A percentile compares a stretch with the other conserved stretches of the same genome.
Evolutionary conservation across 2,329 filamentous ascomycete genomes (phyloP).

Genomic region (Apiospora rasikravindrae): DNA sequence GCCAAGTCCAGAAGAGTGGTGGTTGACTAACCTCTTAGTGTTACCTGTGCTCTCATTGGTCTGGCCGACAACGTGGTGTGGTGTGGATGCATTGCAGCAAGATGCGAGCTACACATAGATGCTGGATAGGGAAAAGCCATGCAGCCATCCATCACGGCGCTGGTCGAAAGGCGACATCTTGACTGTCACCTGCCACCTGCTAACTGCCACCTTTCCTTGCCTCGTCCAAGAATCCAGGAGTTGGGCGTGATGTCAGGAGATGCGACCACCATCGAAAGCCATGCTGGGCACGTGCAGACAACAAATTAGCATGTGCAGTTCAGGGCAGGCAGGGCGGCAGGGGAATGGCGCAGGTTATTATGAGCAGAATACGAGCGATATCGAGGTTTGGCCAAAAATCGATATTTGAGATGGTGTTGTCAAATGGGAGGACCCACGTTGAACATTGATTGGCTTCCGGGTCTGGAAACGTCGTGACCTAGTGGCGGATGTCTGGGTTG

Average conservation of each 20-base stretch:
- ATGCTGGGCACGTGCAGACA: not conserved
- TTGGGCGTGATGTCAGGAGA: not conserved
- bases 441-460: slow-evolving; percentile 19
- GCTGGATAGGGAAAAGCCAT: not conserved
- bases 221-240: not conserved
- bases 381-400: not conserved
- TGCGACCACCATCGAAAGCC: not conserved
- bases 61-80: not conserved
- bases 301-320: not conserved
- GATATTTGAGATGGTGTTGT: not conserved
- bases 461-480: slow-evolving; percentile 6
- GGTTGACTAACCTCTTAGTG: not conserved
- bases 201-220: not conserved
- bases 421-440: slow-evolving; percentile 16
- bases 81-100: not conserved
- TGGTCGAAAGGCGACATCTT: not conserved
- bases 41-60: not conserved
- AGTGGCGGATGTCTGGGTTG: not conserved
- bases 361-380: not conserved
- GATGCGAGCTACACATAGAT: not conserved
- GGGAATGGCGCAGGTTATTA: not conserved
- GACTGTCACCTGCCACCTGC: not conserved
- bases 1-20: not conserved
- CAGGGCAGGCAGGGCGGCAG: not conserved
- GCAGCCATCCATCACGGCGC: not conserved